Evolutionary conservation across 257 asterid species (phyloP), one percentile per base, ranked within the genome.

Genomic region (Gynochthodes officinalis): DNA sequence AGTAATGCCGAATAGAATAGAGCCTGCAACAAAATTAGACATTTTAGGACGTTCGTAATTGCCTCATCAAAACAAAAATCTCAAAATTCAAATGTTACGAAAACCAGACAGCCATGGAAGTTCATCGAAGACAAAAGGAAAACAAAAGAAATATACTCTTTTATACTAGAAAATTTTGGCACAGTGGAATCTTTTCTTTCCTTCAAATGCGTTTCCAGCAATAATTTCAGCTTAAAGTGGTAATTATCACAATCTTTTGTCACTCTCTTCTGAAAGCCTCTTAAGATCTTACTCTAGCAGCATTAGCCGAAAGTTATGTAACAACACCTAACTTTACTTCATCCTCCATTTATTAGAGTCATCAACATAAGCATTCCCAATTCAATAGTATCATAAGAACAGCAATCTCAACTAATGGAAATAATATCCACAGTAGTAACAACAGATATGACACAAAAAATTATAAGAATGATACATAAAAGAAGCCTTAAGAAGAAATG

Each of bases 1-100:
- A 85, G 86, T 53, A 89, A 82, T 37, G 95, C 92, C 49, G 95
- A 89, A 77, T 85, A 84, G 81, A 89, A 89, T 57, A 89, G 79
- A 28, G 95, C 87, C 95, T 89, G 84, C 82, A 75, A 77, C 65
- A 75, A 32, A 75, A 72, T 30, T 28, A 43, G 48, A 30, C 35
- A 21, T 73, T 37, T 5, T 18, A 43, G 19, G 49, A 71, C 64
- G 35, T 49, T 21, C 55, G 16, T 25, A 11, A 40, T n/a, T 19
- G 5, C 43, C 14, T 69, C 3, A n/a, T 48, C 39, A 21, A 4
- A 67, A 49, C 40, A 15, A 40, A 23, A 50, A 27, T 8, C 30
- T 5, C 27, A 6, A 58, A 43, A 1, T 4, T 44, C 15, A 21
- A 49, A 23, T 32, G 54, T 70, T 43, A 39, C 72, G 18, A 39